Evolutionary conservation across 2,329 filamentous ascomycete species (phyloP).

Genomic region (Trichoderma pleuroti): DNA sequence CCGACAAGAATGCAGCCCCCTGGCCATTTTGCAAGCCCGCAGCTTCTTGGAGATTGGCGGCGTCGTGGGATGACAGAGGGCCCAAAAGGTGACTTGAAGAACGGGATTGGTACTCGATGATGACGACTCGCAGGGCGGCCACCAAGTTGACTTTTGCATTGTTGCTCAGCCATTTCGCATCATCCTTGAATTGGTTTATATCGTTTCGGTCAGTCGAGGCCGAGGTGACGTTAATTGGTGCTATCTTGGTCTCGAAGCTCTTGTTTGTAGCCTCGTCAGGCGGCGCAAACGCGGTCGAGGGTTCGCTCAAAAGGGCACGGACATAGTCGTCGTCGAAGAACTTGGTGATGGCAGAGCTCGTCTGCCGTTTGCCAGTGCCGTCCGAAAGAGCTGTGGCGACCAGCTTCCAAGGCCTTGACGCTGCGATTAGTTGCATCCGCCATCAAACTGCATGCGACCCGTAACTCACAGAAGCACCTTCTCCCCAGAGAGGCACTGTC

Average conservation of each 20-base stretch:
- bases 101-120: constrained; percentile 80
- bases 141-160: constrained; percentile 75
- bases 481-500: constrained; percentile 79
- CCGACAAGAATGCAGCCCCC: constrained; percentile 53
- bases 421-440: constrained; percentile 24
- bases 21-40: constrained; percentile 61
- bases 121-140: constrained; percentile 72
- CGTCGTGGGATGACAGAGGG: constrained; percentile 73
- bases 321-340: constrained; percentile 72
- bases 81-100: constrained; percentile 68
- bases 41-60: constrained; percentile 70
- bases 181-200: constrained; percentile 75
- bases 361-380: constrained; percentile 52
- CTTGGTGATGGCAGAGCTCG: constrained; percentile 53
- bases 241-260: constrained; percentile 78
- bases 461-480: constrained; percentile 70
- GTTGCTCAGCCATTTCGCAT: constrained; percentile 81
- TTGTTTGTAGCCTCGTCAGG: constrained; percentile 61
- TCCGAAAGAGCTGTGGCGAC: constrained; percentile 56
- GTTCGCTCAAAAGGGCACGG: constrained; percentile 63
- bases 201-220: constrained; percentile 64
- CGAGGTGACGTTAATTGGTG: constrained; percentile 78
- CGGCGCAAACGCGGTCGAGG: constrained; percentile 64
- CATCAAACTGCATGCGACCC: background rate
- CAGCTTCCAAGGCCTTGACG: constrained; percentile 58